phyloP scores from a whole-genome alignment of 352 stramenopile genomes.

The Nothophytophthora sp. region DNA sequence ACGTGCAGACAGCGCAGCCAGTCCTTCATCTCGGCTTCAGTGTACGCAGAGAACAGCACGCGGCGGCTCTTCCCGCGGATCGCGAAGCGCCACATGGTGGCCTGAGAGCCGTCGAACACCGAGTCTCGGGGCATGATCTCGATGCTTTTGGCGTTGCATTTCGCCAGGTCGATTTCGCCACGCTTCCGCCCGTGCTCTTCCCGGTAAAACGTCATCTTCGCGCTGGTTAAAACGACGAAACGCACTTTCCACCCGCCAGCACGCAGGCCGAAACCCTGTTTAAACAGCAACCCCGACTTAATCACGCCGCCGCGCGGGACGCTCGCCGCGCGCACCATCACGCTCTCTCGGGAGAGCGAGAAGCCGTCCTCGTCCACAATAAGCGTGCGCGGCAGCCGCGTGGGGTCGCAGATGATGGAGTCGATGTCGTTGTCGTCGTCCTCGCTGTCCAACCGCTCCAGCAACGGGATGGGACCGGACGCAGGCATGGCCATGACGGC shows the following conservation, averaged over 20 bases:
- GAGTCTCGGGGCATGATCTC: slow-evolving; percentile 86
- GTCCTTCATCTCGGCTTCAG: slow-evolving; percentile 84
- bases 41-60: slow-evolving; percentile 76
- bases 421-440: slow-evolving; percentile 66
- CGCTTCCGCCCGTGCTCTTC: slow-evolving; percentile 71
- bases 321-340: slow-evolving; percentile 45
- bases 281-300: slow-evolving; percentile 75
- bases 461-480: slow-evolving; percentile 40
- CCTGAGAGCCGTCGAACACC: slow-evolving; percentile 68
- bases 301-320: slow-evolving; percentile 46
- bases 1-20: slow-evolving; percentile 83
- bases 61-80: slow-evolving; percentile 65
- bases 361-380: slow-evolving; percentile 75
- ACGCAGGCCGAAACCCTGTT: slow-evolving; percentile 63
- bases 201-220: slow-evolving; percentile 71
- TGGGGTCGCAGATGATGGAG: slow-evolving; percentile 59
- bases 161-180: slow-evolving; percentile 72
- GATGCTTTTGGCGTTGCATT: slow-evolving; percentile 64
- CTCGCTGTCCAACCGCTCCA: slow-evolving; percentile 39
- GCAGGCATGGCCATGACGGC: slow-evolving; percentile 40
- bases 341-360: slow-evolving; percentile 49
- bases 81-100: slow-evolving; percentile 84
- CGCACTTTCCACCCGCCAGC: slow-evolving; percentile 78
- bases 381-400: slow-evolving; percentile 52
- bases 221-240: slow-evolving; percentile 62